phyloP scores from a whole-genome alignment of 2,329 filamentous ascomycete species.

The Truncatella angustata region DNA sequence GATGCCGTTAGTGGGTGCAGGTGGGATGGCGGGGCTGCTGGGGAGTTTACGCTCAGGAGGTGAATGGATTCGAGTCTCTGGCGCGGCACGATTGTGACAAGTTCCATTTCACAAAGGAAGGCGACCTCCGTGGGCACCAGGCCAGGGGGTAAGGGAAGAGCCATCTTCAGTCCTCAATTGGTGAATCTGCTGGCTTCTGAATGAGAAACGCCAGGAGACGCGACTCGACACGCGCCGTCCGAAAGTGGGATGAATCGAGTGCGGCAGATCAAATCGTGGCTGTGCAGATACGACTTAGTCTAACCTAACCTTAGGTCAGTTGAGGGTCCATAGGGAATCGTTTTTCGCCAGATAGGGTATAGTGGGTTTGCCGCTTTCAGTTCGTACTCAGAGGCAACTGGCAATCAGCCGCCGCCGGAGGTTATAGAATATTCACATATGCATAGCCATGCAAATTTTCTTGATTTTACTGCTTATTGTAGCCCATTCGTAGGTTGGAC shows the following conservation, averaged over 20 bases:
- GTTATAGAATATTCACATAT: too few relatives aligned
- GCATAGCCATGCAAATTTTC: too few relatives aligned
- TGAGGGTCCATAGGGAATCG: too few relatives aligned
- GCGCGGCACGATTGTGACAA: constrained; percentile 87
- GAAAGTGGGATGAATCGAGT: background rate
- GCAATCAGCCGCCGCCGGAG: too few relatives aligned
- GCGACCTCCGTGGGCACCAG: constrained; percentile 85
- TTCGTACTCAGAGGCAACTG: too few relatives aligned
- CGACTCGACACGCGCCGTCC: background rate
- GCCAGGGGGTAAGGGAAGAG: constrained; percentile 36
- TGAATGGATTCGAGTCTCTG: constrained; percentile 84
- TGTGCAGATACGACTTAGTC: too few relatives aligned
- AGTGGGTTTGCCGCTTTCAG: too few relatives aligned
- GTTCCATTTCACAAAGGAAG: constrained; percentile 97
- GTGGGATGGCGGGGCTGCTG: constrained; percentile 20
- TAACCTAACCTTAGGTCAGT: too few relatives aligned
- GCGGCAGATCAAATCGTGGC: background rate
- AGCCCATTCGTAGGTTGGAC: constrained; percentile 6
- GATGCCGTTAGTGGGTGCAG: constrained; percentile 6
- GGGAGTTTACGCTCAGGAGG: constrained; percentile 69
- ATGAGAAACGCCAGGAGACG: background rate
- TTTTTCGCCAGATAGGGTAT: too few relatives aligned
- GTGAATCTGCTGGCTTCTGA: background rate
- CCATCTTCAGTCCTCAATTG: constrained; percentile 20
- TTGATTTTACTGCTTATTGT: background rate